Evolutionary conservation across 2,329 filamentous ascomycete genomes (phyloP).

Genomic region (Hymenoscyphus fraxineus): DNA sequence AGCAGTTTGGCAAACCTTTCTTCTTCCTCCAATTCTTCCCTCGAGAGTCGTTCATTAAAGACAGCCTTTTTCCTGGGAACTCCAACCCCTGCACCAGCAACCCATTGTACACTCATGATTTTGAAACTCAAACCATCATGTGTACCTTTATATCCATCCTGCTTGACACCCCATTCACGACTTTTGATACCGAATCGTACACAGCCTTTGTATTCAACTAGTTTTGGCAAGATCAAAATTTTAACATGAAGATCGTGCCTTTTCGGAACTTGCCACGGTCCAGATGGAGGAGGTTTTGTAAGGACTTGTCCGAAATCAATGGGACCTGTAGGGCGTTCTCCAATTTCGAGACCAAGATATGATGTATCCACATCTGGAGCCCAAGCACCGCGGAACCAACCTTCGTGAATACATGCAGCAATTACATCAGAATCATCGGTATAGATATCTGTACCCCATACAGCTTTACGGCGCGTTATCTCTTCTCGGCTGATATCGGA

Average conservation of each 20-base stretch:
- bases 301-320: constrained; percentile 42
- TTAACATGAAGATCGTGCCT: constrained; percentile 84
- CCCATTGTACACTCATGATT: constrained; percentile 78
- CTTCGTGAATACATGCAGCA: constrained; percentile 87
- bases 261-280: constrained; percentile 60
- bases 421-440: constrained; percentile 94
- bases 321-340: constrained; percentile 30
- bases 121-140: constrained; percentile 71
- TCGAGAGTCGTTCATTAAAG: constrained; percentile 18
- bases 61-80: constrained; percentile 36
- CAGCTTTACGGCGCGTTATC: constrained; percentile 71
- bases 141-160: constrained; percentile 37
- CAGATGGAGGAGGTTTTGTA: constrained; percentile 51
- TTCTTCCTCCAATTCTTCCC: constrained; percentile 24
- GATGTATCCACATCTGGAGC: constrained; percentile 68
- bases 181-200: constrained; percentile 79
- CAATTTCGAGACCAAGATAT: constrained; percentile 56
- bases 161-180: constrained; percentile 66
- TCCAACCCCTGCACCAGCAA: constrained; percentile 63
- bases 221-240: constrained; percentile 72
- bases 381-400: constrained; percentile 90
- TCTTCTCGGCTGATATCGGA: constrained; percentile 68
- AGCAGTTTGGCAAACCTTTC: constrained; percentile 15
- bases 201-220: constrained; percentile 72
- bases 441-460: constrained; percentile 95